Base-by-base conservation (phyloP, 139 green algal genomes). In the Pleodorina starrii region DNA sequence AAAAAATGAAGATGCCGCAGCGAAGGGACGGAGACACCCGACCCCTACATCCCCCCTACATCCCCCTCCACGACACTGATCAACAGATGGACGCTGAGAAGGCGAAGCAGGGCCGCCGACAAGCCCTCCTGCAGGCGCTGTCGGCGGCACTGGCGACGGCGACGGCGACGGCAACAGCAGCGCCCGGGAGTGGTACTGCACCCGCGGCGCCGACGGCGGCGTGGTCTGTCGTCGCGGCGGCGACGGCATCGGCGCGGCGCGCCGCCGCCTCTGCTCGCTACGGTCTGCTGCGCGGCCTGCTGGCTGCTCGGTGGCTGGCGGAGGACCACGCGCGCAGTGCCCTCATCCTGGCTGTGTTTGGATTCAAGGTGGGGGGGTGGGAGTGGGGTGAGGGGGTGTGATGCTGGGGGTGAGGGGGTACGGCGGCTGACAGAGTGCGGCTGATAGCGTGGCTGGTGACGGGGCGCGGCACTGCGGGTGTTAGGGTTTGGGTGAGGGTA, bases 261-360 rank as follows among this genome's bases (percentile, higher is more conserved):
- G 29, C 83, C 23, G 44, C 46, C 59, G 44, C 12, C 85, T n/a
- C 23, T 57, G 57, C 51, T 85, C 74, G 74, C 44, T 82, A 23
- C 21, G 79, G 29, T 5, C 40, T 59, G 27, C 16, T 76, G 1
- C 79, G 79, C 0, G 57, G 57, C 10, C 0, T 85, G 91, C 74
- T 96, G 85, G 80, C 72, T 5, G 91, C 87, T 0, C 50, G 57
- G 9, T 88, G 90, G 44, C 38, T 88, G 0, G 81, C 93, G 27
- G 88, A 94, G 9, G 96, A 98, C 77, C 92, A 98, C 90, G 80
- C 91, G 5, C 93, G 94, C 46, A 95, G 79, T 40, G 91, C 93
- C 0, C 93, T 98, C 68, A 97, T 98, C 36, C 89, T 97, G n/a
- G 91, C 93, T 1, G 96, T 98, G 25, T 98, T 98, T 91, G 96